These are phyloP conservation scores for Pichia sp. DNA, from an alignment of 1,139 yeast genomes.

Conservation along the genomic window DNA sequence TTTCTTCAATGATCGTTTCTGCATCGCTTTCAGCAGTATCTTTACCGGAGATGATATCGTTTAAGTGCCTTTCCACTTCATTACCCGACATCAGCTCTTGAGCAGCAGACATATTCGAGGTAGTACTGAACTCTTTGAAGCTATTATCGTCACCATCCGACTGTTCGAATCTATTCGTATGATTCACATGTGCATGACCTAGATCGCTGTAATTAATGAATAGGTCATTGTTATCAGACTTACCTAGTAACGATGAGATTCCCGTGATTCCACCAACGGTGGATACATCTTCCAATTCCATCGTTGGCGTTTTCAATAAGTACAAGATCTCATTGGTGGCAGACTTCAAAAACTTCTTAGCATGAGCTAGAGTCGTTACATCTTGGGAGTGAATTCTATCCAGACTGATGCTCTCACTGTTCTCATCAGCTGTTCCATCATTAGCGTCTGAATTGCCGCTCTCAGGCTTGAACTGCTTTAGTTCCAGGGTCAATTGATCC, in stretches of 20 bases:
- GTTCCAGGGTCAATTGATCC: slow-evolving; percentile 16
- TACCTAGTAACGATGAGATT: slow-evolving; percentile 1
- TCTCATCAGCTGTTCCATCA: no score
- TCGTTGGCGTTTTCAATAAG: slow-evolving; percentile 26
- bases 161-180: neutral
- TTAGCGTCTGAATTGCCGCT: slow-evolving; percentile 11
- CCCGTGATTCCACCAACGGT: slow-evolving; percentile 12
- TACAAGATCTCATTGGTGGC: slow-evolving; percentile 29
- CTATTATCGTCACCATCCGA: neutral
- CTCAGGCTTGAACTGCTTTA: slow-evolving; percentile 1
- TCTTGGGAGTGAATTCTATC: no score
- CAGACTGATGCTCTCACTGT: no score
- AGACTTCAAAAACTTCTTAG: slow-evolving; percentile 26
- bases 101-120: neutral
- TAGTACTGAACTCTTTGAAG: neutral
- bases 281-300: slow-evolving; percentile 23
- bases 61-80: slow-evolving; percentile 7
- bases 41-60: slow-evolving; percentile 6
- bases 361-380: slow-evolving; percentile 23
- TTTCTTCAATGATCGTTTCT: slow-evolving; percentile 19
- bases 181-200: neutral
- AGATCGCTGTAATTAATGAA: slow-evolving; percentile 4
- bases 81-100: neutral
- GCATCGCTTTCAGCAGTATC: slow-evolving; percentile 18
- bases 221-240: slow-evolving; percentile 2